Base-by-base conservation (phyloP, 371 early-diverging fungal genomes). In the Basidiobolus meristosporus region DNA sequence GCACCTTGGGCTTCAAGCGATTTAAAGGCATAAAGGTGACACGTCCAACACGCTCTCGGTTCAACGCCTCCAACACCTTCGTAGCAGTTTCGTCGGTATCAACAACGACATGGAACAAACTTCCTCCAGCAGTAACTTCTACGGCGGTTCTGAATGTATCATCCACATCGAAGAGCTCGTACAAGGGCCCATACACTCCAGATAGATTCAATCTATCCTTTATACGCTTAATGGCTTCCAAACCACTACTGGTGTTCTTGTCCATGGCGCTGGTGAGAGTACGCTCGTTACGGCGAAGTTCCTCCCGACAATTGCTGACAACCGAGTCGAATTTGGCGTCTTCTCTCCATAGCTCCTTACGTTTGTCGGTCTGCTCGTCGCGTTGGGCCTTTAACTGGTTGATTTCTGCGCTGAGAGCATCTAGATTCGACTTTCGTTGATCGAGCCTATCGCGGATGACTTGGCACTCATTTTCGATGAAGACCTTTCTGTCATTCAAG, bases 21-120 rank as follows among this genome's bases (percentile, higher is more conserved):
- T 90, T 95, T 31, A 99, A 60, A 1, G 99, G 98, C 68, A 98
- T 90, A 54, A 98, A 91, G 0, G 98, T 98, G 32, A 95, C 76
- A 4, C 97, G 73, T 4, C 95, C 95, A 7, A 67, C 53, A 44
- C 76, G 70, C 43, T 77, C 76, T 20, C 61, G 56, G 44, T 69
- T 74, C 62, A 97, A 60, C 20, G 62, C 68, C 22, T 79, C 72
- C 29, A 98, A 50, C 4, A 98, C 48, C 10, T 48, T 49, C 0
- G 83, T 64, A 0, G 97, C 98, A 2, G 91, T 89, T 3, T 70
- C 72, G 44, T 96, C 96, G 3, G 73, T 82, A 50, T 97, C 91
- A 0, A 98, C 98, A 10, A 99, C 98, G 11, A 99, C 75, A 53
- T 95, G 90, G 62, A 93, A 97, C 30, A 99, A 60, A 46, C 88